Conservation (phyloP, 257 asterid genomes). For the Jacaranda copaia region DNA sequence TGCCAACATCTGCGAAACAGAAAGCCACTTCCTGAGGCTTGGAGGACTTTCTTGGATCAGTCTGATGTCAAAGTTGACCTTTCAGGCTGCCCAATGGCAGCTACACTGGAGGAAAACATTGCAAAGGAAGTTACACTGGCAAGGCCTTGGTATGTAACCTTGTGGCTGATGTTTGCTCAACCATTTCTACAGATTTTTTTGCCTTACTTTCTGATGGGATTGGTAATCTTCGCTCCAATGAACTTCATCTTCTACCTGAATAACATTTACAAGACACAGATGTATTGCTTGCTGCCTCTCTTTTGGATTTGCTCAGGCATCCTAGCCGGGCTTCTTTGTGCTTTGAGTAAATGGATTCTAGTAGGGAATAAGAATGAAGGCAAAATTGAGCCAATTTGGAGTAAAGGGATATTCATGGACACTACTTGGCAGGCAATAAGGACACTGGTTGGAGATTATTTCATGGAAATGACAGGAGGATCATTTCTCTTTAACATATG, state of each 20-base stretch:
- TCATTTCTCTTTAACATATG: conserved; percentile 55
- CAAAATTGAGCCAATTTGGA: conserved; percentile 57
- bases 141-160: conserved; percentile 62
- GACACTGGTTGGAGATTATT: conserved; percentile 60
- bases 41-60: conserved; percentile 59
- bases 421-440: conserved; percentile 72
- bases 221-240: conserved; percentile 50
- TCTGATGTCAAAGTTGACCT: conserved; percentile 63
- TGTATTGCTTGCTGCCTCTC: conserved; percentile 55
- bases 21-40: conserved; percentile 64
- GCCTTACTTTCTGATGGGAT: conserved; percentile 64
- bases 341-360: conserved; percentile 61
- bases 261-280: conserved; percentile 31
- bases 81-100: conserved; percentile 64
- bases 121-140: conserved; percentile 51
- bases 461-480: conserved; percentile 61
- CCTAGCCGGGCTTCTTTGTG: conserved; percentile 52
- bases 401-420: conserved; percentile 63
- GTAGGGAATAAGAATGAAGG: conserved; percentile 63
- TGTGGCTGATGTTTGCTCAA: conserved; percentile 60
- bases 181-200: conserved; percentile 63
- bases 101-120: conserved; percentile 26
- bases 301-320: conserved; percentile 62
- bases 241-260: conserved; percentile 40
- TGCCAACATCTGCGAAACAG: conserved; percentile 66